Conservation (phyloP, 2,329 filamentous ascomycete genomes). For the Tolypocladium tundrense region DNA sequence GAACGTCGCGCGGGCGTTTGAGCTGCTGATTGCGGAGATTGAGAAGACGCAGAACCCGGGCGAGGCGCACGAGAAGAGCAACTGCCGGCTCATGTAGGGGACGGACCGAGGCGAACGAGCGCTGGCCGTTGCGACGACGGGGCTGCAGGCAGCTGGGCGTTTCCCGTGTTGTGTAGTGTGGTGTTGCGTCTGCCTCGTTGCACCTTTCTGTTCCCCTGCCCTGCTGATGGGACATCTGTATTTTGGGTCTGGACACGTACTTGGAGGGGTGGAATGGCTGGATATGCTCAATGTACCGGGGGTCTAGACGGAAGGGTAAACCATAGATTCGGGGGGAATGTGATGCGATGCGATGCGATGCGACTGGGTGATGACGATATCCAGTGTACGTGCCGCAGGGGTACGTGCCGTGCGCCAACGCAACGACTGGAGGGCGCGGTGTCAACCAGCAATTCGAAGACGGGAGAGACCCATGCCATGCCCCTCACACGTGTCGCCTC, state of each 20-base stretch:
- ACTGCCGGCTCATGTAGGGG: slow-evolving; percentile 73
- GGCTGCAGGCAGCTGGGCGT: slow-evolving; percentile 4
- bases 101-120: neutral
- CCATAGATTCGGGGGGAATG: neutral
- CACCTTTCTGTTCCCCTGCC: neutral
- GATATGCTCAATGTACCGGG: neutral
- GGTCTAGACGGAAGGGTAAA: neutral
- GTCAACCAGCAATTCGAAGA: no score
- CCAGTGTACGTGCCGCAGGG: no score
- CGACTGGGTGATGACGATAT: neutral
- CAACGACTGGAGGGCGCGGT: neutral
- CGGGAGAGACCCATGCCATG: no score
- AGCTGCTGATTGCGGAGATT: slow-evolving; percentile 87
- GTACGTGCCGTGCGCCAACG: neutral
- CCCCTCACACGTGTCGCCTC: no score
- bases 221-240: neutral
- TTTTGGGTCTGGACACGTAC: neutral
- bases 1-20: slow-evolving; percentile 87
- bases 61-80: slow-evolving; percentile 69
- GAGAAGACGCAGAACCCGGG: slow-evolving; percentile 88
- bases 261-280: neutral
- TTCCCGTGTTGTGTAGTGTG: neutral
- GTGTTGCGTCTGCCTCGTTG: neutral
- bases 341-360: neutral
- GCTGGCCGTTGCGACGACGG: neutral